Conservation (phyloP, 495 filamentous ascomycete genomes). For the Trichoderma parareesei region DNA sequence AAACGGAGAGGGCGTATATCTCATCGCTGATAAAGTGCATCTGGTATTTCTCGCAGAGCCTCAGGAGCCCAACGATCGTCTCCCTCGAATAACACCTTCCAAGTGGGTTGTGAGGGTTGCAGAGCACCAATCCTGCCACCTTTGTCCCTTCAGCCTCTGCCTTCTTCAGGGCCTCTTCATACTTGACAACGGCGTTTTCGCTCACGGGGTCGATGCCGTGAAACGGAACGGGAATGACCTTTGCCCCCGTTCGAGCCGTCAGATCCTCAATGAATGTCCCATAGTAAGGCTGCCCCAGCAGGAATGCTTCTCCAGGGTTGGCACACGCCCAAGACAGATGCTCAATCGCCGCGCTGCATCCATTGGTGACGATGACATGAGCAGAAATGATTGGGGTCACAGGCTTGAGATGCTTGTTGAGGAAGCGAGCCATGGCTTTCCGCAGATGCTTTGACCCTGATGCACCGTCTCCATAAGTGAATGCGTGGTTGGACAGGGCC, state of each 20-base stretch:
- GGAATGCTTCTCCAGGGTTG: constrained; percentile 18
- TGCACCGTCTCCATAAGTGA: constrained; percentile 22
- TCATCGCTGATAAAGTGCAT: constrained; percentile 29
- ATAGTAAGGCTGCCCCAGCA: constrained; percentile 22
- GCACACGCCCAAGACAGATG: constrained; percentile 19
- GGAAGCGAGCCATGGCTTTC: constrained; percentile 17
- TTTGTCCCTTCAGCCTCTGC: constrained; percentile 16
- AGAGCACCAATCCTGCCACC: constrained; percentile 40
- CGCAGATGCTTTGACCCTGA: constrained; percentile 13
- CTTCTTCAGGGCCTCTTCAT: constrained; percentile 30
- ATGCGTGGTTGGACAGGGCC: constrained; percentile 15
- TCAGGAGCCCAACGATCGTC: constrained; percentile 1
- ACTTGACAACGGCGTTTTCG: constrained; percentile 26
- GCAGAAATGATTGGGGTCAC: constrained; percentile 11
- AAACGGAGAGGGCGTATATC: constrained; percentile 26
- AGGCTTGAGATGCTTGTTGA: constrained; percentile 18
- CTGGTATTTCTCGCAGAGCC: constrained; percentile 20
- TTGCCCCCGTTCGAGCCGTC: constrained; percentile 18
- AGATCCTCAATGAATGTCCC: constrained; percentile 17
- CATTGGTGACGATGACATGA: constrained; percentile 19
- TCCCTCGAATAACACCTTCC: constrained; percentile 22
- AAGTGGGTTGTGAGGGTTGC: constrained; percentile 28
- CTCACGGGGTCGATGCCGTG: constrained; percentile 31
- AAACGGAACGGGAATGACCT: constrained; percentile 30
- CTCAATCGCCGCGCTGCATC: constrained; percentile 20